These are phyloP conservation scores for Candida sphagnicola DNA, from an alignment of 805 yeast genomes.

Conservation along the genomic window DNA sequence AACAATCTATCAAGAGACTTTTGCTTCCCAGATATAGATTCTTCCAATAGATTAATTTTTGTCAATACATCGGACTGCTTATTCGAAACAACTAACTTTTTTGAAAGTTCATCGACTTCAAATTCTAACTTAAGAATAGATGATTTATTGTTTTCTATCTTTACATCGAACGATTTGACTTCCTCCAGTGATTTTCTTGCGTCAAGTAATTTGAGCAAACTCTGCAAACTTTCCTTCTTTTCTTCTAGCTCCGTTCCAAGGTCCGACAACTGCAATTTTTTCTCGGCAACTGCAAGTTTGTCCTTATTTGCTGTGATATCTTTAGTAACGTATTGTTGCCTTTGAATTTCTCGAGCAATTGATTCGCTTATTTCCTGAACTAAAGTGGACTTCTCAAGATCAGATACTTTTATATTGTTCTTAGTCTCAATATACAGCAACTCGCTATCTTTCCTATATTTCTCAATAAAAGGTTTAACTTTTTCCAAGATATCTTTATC, in stretches of 20 bases:
- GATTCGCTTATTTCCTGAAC: conserved; percentile 17
- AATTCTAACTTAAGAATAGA: conserved; percentile 27
- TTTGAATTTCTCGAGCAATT: conserved; percentile 40
- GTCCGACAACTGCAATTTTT: conserved; percentile 23
- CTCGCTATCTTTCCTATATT: background rate
- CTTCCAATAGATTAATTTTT: conserved; percentile 43
- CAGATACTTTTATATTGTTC: conserved; percentile 6
- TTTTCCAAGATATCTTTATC: background rate
- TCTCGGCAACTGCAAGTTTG: conserved; percentile 35
- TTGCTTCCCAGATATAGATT: conserved; percentile 30
- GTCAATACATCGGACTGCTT: conserved; percentile 59
- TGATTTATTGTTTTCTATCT: conserved; percentile 36
- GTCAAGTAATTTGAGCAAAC: conserved; percentile 31
- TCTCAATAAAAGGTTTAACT: conserved; percentile 6
- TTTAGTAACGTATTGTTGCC: conserved; percentile 32
- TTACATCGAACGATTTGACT: conserved; percentile 9
- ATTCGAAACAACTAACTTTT: conserved; percentile 47
- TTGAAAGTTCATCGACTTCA: conserved; percentile 49
- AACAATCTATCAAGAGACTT: conserved; percentile 24
- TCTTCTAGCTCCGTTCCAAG: conserved; percentile 41
- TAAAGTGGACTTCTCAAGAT: conserved; percentile 8
- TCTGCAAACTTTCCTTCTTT: conserved; percentile 40
- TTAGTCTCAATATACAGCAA: background rate
- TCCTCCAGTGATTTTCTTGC: conserved; percentile 13
- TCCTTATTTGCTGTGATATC: conserved; percentile 35